Base-by-base conservation (phyloP, 2,329 filamentous ascomycete genomes). In the Aureobasidium pullulans region DNA sequence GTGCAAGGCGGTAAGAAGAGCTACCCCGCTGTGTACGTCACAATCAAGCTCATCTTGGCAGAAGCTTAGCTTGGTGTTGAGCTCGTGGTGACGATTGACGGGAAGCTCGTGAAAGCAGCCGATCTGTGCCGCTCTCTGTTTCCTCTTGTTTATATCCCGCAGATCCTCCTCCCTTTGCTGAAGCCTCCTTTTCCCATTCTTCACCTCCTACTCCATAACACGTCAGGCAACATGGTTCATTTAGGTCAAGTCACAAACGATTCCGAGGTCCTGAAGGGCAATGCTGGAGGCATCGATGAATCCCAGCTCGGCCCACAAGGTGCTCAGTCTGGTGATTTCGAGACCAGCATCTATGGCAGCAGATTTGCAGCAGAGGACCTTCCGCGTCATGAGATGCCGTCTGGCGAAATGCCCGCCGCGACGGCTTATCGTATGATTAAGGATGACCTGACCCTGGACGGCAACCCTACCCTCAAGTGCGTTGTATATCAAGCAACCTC, bases 341-440 rank as follows among this genome's bases (percentile, higher is more conserved):
- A 85, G 57, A 86, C 88, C 42, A 91, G 86, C 64, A 89, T 96
- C 68, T 97, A 96, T 71, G 93, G 92, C 69, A 92, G 88, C 63
- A 84, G 81, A 64, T 96, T 90, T 71, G 93, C 93, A 23, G 82
- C 83, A 34, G 78, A 88, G 69, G 90, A 96, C 68, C 79, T 97
- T 43, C 91, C 92, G 31, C 84, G 82, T 69, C 79, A 88, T 69
- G 87, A 91, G 76, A 96, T 97, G 84, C 91, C 93, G 1, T 90
- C 96, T 67, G 69, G 76, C 19, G 89, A 95, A 75, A 96, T 96
- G 92, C 93, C 93, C 46, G 85, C 84, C 66, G 89, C 96, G 66
- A 83, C 96, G 56, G 93, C 93, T n/a, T 96, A 96, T 74, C 87
- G 91, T 50, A 88, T 96, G 89, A 96, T 96, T 80, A 93, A 90